Evolutionary conservation across 306 rosid species (phyloP).

Genomic region (Crataegus laevigata): DNA sequence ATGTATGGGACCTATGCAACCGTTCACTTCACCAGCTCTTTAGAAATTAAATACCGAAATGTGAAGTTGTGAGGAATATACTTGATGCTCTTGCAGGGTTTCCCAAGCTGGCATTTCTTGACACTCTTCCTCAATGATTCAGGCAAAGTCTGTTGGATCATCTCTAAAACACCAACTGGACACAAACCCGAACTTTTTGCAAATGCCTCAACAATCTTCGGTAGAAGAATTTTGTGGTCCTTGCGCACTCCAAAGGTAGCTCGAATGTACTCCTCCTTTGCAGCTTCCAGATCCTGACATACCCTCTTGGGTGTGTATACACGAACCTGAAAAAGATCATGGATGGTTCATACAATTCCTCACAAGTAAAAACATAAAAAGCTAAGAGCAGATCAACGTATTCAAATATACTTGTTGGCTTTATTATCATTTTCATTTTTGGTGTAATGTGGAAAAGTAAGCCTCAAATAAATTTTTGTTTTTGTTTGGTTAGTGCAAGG

Average conservation of each 20-base stretch:
- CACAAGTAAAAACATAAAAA: background rate
- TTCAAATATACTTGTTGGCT: background rate
- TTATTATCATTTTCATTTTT: background rate
- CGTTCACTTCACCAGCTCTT: slow-evolving; percentile 64
- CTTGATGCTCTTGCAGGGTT: slow-evolving; percentile 65
- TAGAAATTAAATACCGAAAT: slow-evolving; percentile 79
- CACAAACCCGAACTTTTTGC: slow-evolving; percentile 61
- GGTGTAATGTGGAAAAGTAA: background rate
- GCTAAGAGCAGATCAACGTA: background rate
- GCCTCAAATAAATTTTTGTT: background rate
- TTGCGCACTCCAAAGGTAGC: slow-evolving; percentile 85
- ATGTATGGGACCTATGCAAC: slow-evolving; percentile 8
- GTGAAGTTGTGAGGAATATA: slow-evolving; percentile 73
- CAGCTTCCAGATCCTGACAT: slow-evolving; percentile 58
- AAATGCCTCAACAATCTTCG: slow-evolving; percentile 74
- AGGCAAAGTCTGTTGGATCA: slow-evolving; percentile 65
- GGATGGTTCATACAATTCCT: background rate
- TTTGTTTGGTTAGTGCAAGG: background rate
- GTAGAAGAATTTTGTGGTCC: slow-evolving; percentile 63
- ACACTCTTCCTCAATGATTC: slow-evolving; percentile 63
- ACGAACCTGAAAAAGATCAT: slow-evolving; percentile 48
- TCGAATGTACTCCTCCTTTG: slow-evolving; percentile 66
- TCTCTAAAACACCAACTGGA: slow-evolving; percentile 52
- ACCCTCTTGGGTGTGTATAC: slow-evolving; percentile 66
- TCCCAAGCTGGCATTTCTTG: slow-evolving; percentile 43